Conservation (phyloP, 371 early-diverging fungal species). For the Apophysomyces ossiformis region DNA sequence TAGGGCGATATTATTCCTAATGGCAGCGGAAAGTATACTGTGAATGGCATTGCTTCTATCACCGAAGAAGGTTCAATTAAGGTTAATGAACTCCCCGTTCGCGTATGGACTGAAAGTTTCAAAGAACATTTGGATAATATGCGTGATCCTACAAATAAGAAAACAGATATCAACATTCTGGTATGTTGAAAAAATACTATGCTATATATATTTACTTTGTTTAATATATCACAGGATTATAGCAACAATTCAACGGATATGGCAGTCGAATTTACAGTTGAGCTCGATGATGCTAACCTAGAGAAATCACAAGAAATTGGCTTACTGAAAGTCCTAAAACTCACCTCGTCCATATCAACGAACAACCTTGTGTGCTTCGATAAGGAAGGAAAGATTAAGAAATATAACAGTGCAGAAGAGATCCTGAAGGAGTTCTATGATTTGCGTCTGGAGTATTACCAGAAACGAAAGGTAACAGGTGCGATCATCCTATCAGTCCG, state of each 20-base stretch:
- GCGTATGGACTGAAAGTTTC: constrained; percentile 95
- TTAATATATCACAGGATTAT: constrained; percentile 55
- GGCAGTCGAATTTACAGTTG: constrained; percentile 86
- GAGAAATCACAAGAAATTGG: constrained; percentile 76
- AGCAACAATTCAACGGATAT: constrained; percentile 85
- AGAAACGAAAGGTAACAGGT: constrained; percentile 85
- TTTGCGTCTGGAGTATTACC: constrained; percentile 88
- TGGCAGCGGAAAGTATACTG: constrained; percentile 67
- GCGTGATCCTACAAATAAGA: constrained; percentile 50
- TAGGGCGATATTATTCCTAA: constrained; percentile 68
- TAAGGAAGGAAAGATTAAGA: constrained; percentile 85
- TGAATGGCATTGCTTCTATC: constrained; percentile 76
- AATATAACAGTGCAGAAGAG: constrained; percentile 82
- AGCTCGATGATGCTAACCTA: constrained; percentile 74
- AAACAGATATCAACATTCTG: constrained; percentile 29
- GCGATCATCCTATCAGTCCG: background rate
- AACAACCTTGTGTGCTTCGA: constrained; percentile 99
- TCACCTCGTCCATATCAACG: constrained; percentile 73
- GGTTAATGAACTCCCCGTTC: constrained; percentile 96
- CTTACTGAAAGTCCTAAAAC: constrained; percentile 85
- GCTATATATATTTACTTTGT: background rate
- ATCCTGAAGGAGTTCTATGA: constrained; percentile 95
- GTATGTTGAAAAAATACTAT: constrained; percentile 6
- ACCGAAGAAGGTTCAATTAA: constrained; percentile 78
- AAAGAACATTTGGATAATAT: constrained; percentile 85